Base-by-base conservation (phyloP, 345 rosid species). In the Salix exigua region DNA sequence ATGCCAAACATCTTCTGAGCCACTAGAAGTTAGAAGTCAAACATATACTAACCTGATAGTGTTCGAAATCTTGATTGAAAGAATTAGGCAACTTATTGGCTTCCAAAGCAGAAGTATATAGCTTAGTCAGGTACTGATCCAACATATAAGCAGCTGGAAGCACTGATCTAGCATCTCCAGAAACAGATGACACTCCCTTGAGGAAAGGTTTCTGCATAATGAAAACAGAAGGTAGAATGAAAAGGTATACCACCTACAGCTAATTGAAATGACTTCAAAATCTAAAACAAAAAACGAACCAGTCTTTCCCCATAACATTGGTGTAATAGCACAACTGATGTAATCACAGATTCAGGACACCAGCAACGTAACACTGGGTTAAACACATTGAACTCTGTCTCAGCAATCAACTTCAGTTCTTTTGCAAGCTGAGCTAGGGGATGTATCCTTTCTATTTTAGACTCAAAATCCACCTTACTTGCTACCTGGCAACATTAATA, bases 281-380 rank as follows among this genome's bases (percentile, higher is more conserved):
- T 66, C n/a, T 51, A 48, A 53, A 46, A 75, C 9, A 51, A 55
- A 55, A 73, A 73, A 82, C 94, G 75, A 83, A 95, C 99, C 99
- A 95, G 89, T 88, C 86, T 91, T 90, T 89, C 91, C 85, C 98
- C 94, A 82, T 87, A 95, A 81, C 86, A 88, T 61, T 87, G 89
- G 79, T 95, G 97, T 84, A 95, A 80, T 71, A 82, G 73, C 78
- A 83, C 83, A 72, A 88, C 86, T 33, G 97, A 87, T 53, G 88
- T 85, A 82, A 79, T 86, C 81, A 91, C 74, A 81, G 91, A 89
- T 73, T 91, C 93, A 46, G 93, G 91, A 75, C 84, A 85, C 88
- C 87, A 90, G 42, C 88, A 83, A 78, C 83, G 78, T 23, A 96
- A 80, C 76, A 82, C 88, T 33, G 96, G 97, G 69, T 83, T 86